Evolutionary conservation across 371 early-diverging fungal genomes (phyloP), one percentile per base, ranked within the genome.

Genomic region (Choanephora cucurbitarum): DNA sequence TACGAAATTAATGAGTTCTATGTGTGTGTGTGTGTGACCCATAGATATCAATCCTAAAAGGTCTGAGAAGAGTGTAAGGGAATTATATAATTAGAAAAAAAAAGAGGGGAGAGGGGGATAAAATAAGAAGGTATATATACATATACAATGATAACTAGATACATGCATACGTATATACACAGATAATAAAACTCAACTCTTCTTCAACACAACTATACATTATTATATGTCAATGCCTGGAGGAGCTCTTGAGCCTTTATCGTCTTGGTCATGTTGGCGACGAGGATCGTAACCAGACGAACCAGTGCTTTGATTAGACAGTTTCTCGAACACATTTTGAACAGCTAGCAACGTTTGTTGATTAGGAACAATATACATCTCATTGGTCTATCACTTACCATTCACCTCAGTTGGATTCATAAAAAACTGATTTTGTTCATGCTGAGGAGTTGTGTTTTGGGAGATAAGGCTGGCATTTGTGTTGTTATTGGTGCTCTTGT

Each of bases 281-380:
- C 54, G 60, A 34, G 60, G 42, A 49, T 60, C 60, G 49, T 44
- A 55, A 19, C 57, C 57, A 49, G 60, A 31, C 21, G 60, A 55
- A 31, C 49, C 55, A 39, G 19, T 37, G 37, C 45, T 33, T 54
- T 51, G 21, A 37, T 45, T 37, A 24, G 24, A 37, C 23, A 50
- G 48, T n/a, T 40, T 60, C 24, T 55, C 60, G 34, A 55, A 55
- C 37, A 60, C 55, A 39, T 49, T 49, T 42, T 60, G 60, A 11
- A 60, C 60, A 34, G 49, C 55, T 49, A 40, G 1, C 17, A 11
- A 28, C 32, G 10, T 2, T 13, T 37, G 11, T 13, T 9, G 7
- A 37, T 14, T 14, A 13, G 9, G 3, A 17, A 41, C 0, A 34
- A 1, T 14, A 37, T 14, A 44, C 18, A 21, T 45, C 17, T 8